Evolutionary conservation across 352 stramenopile species (phyloP).

Genomic region (Proteromonas lacertae): DNA sequence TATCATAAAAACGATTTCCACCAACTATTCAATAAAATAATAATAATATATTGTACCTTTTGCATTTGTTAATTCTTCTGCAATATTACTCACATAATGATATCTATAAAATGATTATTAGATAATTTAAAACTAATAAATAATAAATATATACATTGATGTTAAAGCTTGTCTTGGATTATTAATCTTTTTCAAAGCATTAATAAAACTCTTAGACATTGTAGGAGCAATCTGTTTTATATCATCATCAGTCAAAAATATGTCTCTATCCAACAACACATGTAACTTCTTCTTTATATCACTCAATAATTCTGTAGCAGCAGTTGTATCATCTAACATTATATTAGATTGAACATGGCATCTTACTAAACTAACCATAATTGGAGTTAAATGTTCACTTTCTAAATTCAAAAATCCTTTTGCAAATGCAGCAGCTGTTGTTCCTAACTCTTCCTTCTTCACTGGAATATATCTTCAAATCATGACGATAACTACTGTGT

Average conservation of each 20-base stretch:
- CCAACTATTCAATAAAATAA: too few relatives aligned
- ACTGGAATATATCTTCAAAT: conserved; percentile 97
- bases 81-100: too few relatives aligned
- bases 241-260: conserved; percentile 17
- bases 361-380: conserved; percentile 69
- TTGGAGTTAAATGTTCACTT: conserved; percentile 71
- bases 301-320: too few relatives aligned
- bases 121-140: too few relatives aligned
- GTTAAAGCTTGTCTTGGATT: too few relatives aligned
- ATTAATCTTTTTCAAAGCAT: conserved; percentile 30
- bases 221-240: conserved; percentile 10
- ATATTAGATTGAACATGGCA: conserved; percentile 1
- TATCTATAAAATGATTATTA: too few relatives aligned
- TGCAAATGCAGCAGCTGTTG: conserved; percentile 89
- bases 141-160: too few relatives aligned
- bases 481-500: conserved; percentile 94
- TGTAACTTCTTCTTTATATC: conserved; percentile 36
- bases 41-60: too few relatives aligned
- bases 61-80: too few relatives aligned
- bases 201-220: conserved; percentile 12
- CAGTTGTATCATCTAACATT: conserved; percentile 98
- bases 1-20: too few relatives aligned
- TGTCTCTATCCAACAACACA: conserved; percentile 21
- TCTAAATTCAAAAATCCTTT: conserved; percentile 95
- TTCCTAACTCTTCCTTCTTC: conserved; percentile 98